Evolutionary conservation across 805 yeast species (phyloP).

Genomic region (Yarrowia bubula): DNA sequence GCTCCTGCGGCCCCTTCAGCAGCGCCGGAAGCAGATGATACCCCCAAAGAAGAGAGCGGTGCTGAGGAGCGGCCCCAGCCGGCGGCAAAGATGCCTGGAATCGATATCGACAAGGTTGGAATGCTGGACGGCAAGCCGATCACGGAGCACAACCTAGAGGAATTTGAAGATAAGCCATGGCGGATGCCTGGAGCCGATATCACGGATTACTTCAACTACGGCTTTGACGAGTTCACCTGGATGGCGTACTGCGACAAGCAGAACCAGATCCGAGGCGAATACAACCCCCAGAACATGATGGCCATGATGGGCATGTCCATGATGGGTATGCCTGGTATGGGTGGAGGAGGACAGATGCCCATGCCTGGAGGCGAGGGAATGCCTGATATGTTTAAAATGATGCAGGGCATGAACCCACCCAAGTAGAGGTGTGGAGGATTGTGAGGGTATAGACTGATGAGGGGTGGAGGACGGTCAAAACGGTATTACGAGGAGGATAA

Average conservation of each 20-base stretch:
- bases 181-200: slow-evolving; percentile 94
- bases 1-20: slow-evolving; percentile 29
- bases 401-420: slow-evolving; percentile 21
- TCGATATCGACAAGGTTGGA: slow-evolving; percentile 73
- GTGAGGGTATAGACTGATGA: neutral
- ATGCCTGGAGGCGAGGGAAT: slow-evolving; percentile 21
- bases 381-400: slow-evolving; percentile 24
- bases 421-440: neutral
- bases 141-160: slow-evolving; percentile 74
- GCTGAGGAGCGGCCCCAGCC: slow-evolving; percentile 25
- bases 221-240: slow-evolving; percentile 97
- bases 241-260: slow-evolving; percentile 85
- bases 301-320: slow-evolving; percentile 40
- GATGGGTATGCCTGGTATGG: slow-evolving; percentile 31
- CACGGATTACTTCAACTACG: slow-evolving; percentile 92
- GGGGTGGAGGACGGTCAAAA: slow-evolving; percentile 1
- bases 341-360: slow-evolving; percentile 30
- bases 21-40: slow-evolving; percentile 32
- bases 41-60: slow-evolving; percentile 30
- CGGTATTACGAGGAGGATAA: slow-evolving; percentile 9
- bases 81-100: slow-evolving; percentile 40
- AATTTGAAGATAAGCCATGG: slow-evolving; percentile 95
- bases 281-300: slow-evolving; percentile 77
- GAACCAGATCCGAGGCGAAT: slow-evolving; percentile 74
- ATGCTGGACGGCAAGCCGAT: slow-evolving; percentile 77